Conservation (phyloP, 2,329 filamentous ascomycete species). For the Arthrinium puccinioides region DNA sequence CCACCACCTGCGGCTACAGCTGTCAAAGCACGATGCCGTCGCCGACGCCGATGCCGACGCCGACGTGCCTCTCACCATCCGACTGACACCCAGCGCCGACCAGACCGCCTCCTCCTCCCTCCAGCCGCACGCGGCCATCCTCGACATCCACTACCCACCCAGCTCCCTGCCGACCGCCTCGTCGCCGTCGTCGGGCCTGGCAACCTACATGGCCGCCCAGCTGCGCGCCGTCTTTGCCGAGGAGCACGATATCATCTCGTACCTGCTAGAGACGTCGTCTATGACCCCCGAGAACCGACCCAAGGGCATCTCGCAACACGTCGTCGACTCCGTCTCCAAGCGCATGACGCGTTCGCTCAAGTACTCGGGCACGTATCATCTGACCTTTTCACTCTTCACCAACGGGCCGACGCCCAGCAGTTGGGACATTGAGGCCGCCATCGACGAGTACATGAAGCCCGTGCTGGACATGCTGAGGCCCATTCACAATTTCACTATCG, state of each 20-base stretch:
- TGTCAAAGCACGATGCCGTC: conserved; percentile 34
- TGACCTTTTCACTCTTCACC: conserved; percentile 93
- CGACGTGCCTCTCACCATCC: conserved; percentile 60
- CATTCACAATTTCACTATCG: conserved; percentile 92
- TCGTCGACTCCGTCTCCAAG: conserved; percentile 51
- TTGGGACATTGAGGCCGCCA: conserved; percentile 83
- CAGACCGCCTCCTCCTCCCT: conserved; percentile 47
- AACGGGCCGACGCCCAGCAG: conserved; percentile 69
- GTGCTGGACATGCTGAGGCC: conserved; percentile 70
- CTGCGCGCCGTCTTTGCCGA: conserved; percentile 75
- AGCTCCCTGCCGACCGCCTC: conserved; percentile 60
- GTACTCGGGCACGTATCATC: conserved; percentile 87
- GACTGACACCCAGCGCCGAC: conserved; percentile 55
- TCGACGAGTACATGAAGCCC: conserved; percentile 74
- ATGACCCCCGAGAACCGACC: conserved; percentile 40
- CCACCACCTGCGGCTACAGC: conserved; percentile 70
- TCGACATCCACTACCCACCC: conserved; percentile 72
- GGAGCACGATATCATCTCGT: conserved; percentile 79
- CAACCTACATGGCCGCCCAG: conserved; percentile 70
- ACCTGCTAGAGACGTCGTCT: conserved; percentile 57
- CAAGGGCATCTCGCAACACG: conserved; percentile 40
- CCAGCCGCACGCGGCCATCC: conserved; percentile 59
- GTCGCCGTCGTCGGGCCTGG: conserved; percentile 65
- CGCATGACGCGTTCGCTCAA: conserved; percentile 81
- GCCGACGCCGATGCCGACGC: conserved; percentile 26